Percentiles rank a stretch among this genome's conserved stretches.
These are phyloP conservation scores for Funneliformis geosporum DNA, from an alignment of 192 early-diverging fungal genomes.

Conservation along the genomic window DNA sequence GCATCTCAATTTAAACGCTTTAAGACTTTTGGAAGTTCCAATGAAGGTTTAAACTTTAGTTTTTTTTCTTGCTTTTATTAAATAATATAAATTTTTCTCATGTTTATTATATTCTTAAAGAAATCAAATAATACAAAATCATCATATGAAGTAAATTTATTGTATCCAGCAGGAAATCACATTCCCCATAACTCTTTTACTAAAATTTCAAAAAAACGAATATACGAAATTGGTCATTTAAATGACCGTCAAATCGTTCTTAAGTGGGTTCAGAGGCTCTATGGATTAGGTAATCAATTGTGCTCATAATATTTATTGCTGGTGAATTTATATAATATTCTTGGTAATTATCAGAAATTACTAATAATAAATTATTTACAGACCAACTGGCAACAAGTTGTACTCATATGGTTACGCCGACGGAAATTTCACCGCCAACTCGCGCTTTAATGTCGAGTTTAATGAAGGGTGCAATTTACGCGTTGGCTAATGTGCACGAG, in stretches of 20 bases:
- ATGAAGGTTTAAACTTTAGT: slow-evolving; percentile 29
- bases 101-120: neutral
- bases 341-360: neutral
- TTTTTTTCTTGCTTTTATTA: neutral
- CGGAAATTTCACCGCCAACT: slow-evolving; percentile 20
- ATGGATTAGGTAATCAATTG: slow-evolving; percentile 27
- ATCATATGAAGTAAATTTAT: slow-evolving; percentile 24
- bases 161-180: slow-evolving; percentile 22
- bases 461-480: slow-evolving; percentile 25
- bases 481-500: neutral
- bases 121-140: slow-evolving; percentile 24
- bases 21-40: slow-evolving; percentile 30
- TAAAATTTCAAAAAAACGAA: neutral
- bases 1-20: slow-evolving; percentile 21
- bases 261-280: slow-evolving; percentile 17
- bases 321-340: neutral
- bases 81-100: neutral
- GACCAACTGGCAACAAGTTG: slow-evolving; percentile 21
- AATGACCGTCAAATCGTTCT: slow-evolving; percentile 21
- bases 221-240: slow-evolving; percentile 17
- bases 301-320: neutral
- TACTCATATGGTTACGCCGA: slow-evolving; percentile 23
- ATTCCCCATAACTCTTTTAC: neutral
- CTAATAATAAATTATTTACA: neutral
- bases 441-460: slow-evolving; percentile 18